Conservation (phyloP, 139 green algal species). For the Micromonas commoda region DNA sequence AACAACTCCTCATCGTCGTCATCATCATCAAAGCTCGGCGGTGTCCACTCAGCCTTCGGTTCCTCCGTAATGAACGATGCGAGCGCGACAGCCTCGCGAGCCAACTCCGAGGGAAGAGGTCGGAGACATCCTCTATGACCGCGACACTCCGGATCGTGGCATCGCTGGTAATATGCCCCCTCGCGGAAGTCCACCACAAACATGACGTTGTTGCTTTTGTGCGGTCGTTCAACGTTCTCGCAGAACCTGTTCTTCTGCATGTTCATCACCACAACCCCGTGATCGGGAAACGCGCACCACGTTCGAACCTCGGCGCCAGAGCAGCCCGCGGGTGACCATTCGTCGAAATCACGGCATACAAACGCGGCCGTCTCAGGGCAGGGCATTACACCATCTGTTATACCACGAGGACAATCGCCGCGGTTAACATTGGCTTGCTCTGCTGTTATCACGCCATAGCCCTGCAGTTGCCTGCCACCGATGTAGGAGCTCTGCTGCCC, state of each 20-base stretch:
- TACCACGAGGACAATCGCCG: neutral
- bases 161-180: constrained; percentile 23
- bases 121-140: neutral
- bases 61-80: neutral
- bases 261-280: constrained; percentile 9
- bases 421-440: neutral
- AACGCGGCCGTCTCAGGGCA: constrained; percentile 1
- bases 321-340: neutral
- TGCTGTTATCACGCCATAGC: neutral
- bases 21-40: too few species aligned
- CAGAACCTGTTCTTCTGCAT: constrained; percentile 21
- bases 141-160: constrained; percentile 27
- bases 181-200: constrained; percentile 19
- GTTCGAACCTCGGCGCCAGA: neutral
- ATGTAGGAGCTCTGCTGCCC: neutral
- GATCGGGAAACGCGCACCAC: constrained; percentile 9
- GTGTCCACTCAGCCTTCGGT: too few species aligned
- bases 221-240: constrained; percentile 26
- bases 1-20: neutral
- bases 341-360: constrained; percentile 6
- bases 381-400: neutral
- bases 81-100: neutral
- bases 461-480: neutral
- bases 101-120: neutral
- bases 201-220: constrained; percentile 28